Evolutionary conservation across 306 rosid genomes (phyloP).

Genomic region (Prunus kanzakura): DNA sequence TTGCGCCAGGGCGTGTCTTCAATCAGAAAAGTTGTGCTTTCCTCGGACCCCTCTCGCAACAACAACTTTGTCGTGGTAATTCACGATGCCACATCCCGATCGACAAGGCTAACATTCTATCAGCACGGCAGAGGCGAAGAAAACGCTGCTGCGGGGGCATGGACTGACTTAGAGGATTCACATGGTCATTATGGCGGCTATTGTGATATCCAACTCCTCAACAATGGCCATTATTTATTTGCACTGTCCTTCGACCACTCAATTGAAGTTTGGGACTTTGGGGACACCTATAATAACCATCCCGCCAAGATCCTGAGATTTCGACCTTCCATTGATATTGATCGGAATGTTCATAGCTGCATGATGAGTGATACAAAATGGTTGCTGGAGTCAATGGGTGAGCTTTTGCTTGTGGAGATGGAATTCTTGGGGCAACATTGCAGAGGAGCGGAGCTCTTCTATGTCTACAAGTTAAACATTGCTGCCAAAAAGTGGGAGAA

Average conservation of each 20-base stretch:
- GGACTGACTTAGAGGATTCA: no score
- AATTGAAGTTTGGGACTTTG: neutral
- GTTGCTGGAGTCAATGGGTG: neutral
- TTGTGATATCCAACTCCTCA: neutral
- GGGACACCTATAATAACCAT: neutral
- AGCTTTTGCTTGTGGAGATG: neutral
- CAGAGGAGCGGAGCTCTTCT: neutral
- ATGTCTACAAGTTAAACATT: neutral
- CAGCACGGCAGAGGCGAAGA: neutral
- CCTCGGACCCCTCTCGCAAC: neutral
- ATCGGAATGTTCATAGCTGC: neutral
- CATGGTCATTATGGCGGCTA: neutral
- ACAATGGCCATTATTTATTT: neutral
- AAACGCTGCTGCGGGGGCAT: neutral
- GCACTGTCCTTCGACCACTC: neutral
- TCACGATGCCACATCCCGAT: accelerated
- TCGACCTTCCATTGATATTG: neutral
- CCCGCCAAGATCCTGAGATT: neutral
- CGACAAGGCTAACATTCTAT: neutral
- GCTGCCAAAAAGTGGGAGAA: neutral
- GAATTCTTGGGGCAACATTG: neutral
- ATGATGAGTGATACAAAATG: neutral
- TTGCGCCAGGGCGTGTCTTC: neutral
- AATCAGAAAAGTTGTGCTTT: neutral
- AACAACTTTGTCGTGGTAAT: neutral